phyloP scores from a whole-genome alignment of 441 rosid genomes.

The Aleurites moluccanus region DNA sequence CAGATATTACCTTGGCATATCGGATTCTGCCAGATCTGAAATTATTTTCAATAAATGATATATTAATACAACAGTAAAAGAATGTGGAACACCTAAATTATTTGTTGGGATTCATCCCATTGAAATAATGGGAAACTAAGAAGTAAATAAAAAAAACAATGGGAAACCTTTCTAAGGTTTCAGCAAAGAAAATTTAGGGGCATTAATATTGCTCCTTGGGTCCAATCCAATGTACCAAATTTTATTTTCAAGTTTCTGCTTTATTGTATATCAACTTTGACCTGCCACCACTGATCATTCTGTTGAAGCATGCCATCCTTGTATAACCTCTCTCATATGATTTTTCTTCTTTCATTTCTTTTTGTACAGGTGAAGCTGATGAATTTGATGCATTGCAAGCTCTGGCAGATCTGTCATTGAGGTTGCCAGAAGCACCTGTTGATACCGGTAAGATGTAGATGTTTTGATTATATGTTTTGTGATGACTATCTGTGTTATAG shows the following conservation, averaged over 20 bases:
- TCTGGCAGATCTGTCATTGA: constrained; percentile 83
- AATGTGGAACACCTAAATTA: not conserved
- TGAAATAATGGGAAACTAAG: constrained; percentile 3
- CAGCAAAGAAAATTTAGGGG: not conserved
- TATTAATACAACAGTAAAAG: not conserved
- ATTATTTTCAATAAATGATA: not conserved
- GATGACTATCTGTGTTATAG: not conserved
- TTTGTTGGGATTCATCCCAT: not conserved
- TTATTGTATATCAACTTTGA: constrained; percentile 16
- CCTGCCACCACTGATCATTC: constrained; percentile 6
- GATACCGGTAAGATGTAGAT: constrained; percentile 67
- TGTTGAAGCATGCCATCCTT: constrained; percentile 9
- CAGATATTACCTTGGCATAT: too few relatives aligned
- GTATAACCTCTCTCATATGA: constrained; percentile 2
- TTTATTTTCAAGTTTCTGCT: not conserved
- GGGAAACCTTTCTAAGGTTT: too few relatives aligned
- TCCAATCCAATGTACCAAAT: not conserved
- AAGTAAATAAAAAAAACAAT: not conserved
- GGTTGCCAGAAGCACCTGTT: constrained; percentile 79
- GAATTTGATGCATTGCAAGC: constrained; percentile 71
- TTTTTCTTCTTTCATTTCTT: constrained; percentile 19
- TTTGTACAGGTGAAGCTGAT: constrained; percentile 55
- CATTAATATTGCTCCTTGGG: not conserved
- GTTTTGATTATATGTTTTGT: constrained; percentile 14
- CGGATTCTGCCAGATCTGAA: too few relatives aligned